These are phyloP conservation scores for Tuctoria greenei DNA, from an alignment of 176 grass and related monocot species.

Conservation along the genomic window DNA sequence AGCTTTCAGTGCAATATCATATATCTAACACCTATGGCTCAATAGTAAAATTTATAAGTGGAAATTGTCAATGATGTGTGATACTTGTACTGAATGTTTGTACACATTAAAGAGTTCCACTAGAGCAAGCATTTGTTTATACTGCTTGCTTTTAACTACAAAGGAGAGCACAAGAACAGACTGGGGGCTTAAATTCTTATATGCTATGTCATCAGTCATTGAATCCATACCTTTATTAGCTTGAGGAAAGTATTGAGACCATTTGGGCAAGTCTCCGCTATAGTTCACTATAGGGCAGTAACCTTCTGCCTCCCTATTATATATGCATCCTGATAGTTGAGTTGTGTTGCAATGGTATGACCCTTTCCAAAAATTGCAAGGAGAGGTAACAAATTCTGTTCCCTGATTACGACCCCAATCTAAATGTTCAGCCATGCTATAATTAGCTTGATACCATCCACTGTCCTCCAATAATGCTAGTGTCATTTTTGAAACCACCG, in stretches of 20 bases:
- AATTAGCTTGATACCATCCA: constrained; percentile 99
- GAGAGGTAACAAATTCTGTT: constrained; percentile 82
- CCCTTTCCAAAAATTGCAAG: constrained; percentile 90
- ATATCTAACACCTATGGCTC: neutral
- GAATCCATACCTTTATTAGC: constrained; percentile 79
- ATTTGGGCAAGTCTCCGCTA: constrained; percentile 92
- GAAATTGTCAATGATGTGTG: neutral
- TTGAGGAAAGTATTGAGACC: constrained; percentile 93
- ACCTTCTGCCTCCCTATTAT: constrained; percentile 98
- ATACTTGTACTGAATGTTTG: neutral
- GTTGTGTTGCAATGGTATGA: constrained; percentile 93
- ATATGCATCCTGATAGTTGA: constrained; percentile 95
- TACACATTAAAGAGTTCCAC: neutral
- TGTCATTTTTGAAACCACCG: constrained; percentile 98
- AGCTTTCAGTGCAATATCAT: neutral
- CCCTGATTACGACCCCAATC: constrained; percentile 98
- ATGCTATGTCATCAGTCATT: neutral
- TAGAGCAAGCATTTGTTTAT: neutral
- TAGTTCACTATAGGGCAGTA: constrained; percentile 99
- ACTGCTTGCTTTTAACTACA: neutral
- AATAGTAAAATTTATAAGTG: neutral
- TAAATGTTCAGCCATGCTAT: constrained; percentile 93
- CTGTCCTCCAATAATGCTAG: constrained; percentile 98
- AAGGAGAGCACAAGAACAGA: neutral
- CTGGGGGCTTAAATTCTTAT: neutral